These are phyloP conservation scores for Epichloe gansuensis DNA, from an alignment of 2,329 filamentous ascomycete species.

Conservation along the genomic window DNA sequence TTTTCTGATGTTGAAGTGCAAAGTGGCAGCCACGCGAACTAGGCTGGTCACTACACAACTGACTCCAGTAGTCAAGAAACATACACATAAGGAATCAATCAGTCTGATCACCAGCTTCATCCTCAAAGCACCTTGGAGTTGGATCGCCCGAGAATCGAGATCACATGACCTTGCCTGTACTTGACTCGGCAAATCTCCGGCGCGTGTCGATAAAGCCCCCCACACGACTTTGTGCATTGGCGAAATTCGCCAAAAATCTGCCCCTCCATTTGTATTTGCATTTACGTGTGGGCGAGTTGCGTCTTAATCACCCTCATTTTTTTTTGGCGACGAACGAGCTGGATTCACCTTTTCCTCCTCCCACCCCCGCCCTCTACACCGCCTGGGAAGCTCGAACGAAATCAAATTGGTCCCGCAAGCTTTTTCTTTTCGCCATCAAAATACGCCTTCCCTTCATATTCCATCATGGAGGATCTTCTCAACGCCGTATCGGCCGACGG, in stretches of 20 bases:
- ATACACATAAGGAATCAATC: background rate
- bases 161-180: slow-evolving; percentile 23
- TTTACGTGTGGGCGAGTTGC: slow-evolving; percentile 7
- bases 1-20: background rate
- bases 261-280: slow-evolving; percentile 23
- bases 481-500: slow-evolving; percentile 48
- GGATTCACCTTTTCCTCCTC: background rate
- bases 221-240: slow-evolving; percentile 25
- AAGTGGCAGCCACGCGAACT: background rate
- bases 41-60: background rate
- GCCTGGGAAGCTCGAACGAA: background rate
- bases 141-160: slow-evolving; percentile 4
- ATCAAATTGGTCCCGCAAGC: background rate
- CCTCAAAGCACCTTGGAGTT: background rate
- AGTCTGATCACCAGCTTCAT: background rate
- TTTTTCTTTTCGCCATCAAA: background rate
- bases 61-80: background rate
- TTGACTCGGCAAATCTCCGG: slow-evolving; percentile 22
- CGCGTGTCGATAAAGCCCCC: slow-evolving; percentile 14
- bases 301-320: slow-evolving; percentile 2
- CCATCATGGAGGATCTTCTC: slow-evolving; percentile 29
- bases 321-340: slow-evolving; percentile 4
- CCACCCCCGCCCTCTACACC: background rate
- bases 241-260: slow-evolving; percentile 30
- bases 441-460: too few species aligned